These are phyloP conservation scores for Cinnamomum chago DNA, from an alignment of 164 flowering plant genomes.

Conservation along the genomic window DNA sequence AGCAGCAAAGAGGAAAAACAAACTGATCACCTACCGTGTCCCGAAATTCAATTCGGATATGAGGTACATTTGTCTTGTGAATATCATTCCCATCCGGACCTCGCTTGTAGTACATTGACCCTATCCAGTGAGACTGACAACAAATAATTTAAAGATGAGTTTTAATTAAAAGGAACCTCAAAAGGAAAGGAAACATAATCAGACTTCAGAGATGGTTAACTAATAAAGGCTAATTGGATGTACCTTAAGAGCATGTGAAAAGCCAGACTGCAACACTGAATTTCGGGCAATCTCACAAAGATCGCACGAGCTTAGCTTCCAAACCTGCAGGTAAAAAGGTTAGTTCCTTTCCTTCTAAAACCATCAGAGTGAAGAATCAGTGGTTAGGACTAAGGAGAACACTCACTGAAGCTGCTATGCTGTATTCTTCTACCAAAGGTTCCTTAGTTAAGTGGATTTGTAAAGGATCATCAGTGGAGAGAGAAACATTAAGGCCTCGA, in stretches of 20 bases:
- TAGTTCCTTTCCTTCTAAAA: neutral
- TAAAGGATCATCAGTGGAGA: constrained; percentile 95
- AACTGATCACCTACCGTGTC: constrained; percentile 47
- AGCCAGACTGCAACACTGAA: constrained; percentile 93
- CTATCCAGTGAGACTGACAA: constrained; percentile 90
- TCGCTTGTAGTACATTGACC: constrained; percentile 75
- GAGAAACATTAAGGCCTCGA: constrained; percentile 94
- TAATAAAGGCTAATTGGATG: neutral
- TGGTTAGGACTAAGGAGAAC: constrained; percentile 11
- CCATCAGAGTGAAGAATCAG: neutral
- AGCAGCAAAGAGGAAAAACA: neutral
- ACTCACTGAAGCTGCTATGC: constrained; percentile 96
- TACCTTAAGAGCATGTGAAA: constrained; percentile 94
- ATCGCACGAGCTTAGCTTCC: constrained; percentile 95
- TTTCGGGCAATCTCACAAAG: constrained; percentile 96
- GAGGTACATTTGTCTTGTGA: constrained; percentile 96
- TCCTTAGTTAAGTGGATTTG: constrained; percentile 98
- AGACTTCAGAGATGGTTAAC: neutral
- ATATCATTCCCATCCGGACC: constrained; percentile 96
- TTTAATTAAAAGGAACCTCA: neutral
- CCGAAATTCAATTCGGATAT: constrained; percentile 86
- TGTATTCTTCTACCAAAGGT: constrained; percentile 95
- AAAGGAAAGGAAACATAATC: neutral
- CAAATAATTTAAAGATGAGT: neutral
- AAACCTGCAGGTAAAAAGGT: constrained; percentile 47